Base-by-base conservation (phyloP, 331 rosid genomes). In the Prunus yedoensis region DNA sequence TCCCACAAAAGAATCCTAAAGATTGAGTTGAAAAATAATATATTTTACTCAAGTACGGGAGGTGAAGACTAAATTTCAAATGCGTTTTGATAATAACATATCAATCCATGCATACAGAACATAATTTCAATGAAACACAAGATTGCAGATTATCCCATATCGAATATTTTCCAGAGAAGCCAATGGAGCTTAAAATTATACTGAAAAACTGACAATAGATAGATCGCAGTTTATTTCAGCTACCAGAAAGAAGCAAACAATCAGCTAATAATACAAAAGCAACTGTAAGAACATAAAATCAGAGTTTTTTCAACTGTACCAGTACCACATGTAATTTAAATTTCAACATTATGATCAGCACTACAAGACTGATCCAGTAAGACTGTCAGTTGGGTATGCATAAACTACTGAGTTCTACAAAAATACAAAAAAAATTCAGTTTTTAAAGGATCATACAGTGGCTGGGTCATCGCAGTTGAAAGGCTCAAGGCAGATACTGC, bases 401-500 rank as follows among this genome's bases (percentile, higher is more conserved):
- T 4, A 69, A 35, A 53, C 10, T 27, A 59, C 59, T 18, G 16
- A 72, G 17, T 41, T 71, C 10, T 8, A 72, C 45, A 5, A 7
- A 17, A 25, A 58, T 0, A 2, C 5, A 66, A 11, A 16, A 43
- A 5, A 28, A 23, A 52, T 8, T 16, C 41, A 65, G 64, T 17
- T 66, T 46, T 53, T 67, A 3, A 35, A 78, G 63, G 67, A 71
- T 69, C 90, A 75, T 92, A 95, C 97, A 67, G 94, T 85, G 21
- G 91, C 78, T 10, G 97, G 99, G 73, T 95, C 97, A 2, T 89
- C 64, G 45, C 87, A 13, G 77, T 67, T 74, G 85, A 95, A 95
- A 17, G 96, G 86, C 70, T 95, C 97, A 1, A 95, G 88, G 79
- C 99, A 95, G 23, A 95, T 92, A 69, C 99, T 92, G 87, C 99